These are phyloP conservation scores for Starmera amethionina DNA, from an alignment of 805 yeast genomes.

Conservation along the genomic window DNA sequence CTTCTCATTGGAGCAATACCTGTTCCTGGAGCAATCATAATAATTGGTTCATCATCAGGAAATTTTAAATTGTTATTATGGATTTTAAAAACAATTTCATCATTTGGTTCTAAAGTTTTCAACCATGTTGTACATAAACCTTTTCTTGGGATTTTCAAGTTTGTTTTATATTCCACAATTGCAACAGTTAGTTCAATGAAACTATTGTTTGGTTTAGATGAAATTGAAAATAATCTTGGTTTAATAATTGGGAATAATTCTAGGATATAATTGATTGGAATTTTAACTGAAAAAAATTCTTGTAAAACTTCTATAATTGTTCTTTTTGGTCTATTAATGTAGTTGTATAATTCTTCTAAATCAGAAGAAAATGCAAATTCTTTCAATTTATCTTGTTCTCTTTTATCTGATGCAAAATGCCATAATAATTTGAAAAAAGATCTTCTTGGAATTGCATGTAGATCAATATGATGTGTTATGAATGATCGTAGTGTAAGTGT, in stretches of 20 bases:
- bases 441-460: constrained; percentile 73
- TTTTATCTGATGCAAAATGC: constrained; percentile 66
- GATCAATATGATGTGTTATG: constrained; percentile 71
- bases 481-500: constrained; percentile 63
- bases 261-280: constrained; percentile 67
- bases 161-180: constrained; percentile 78
- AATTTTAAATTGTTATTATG: constrained; percentile 35
- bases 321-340: constrained; percentile 88
- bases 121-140: constrained; percentile 84
- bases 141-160: constrained; percentile 59
- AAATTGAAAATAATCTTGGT: constrained; percentile 81
- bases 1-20: constrained; percentile 92
- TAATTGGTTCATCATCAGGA: constrained; percentile 34
- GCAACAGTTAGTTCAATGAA: constrained; percentile 67
- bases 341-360: constrained; percentile 75
- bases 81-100: constrained; percentile 41
- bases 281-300: constrained; percentile 67
- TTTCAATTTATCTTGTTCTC: constrained; percentile 65
- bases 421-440: constrained; percentile 67
- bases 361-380: constrained; percentile 70
- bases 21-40: constrained; percentile 88
- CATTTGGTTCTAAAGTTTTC: constrained; percentile 36
- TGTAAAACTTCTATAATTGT: constrained; percentile 74
- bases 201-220: constrained; percentile 41
- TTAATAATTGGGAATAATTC: constrained; percentile 73